A percentile compares a stretch with the other conserved stretches of the same genome.
These are phyloP conservation scores for Xylariaceae sp. DNA, from an alignment of 2,329 filamentous ascomycete genomes.

Conservation along the genomic window DNA sequence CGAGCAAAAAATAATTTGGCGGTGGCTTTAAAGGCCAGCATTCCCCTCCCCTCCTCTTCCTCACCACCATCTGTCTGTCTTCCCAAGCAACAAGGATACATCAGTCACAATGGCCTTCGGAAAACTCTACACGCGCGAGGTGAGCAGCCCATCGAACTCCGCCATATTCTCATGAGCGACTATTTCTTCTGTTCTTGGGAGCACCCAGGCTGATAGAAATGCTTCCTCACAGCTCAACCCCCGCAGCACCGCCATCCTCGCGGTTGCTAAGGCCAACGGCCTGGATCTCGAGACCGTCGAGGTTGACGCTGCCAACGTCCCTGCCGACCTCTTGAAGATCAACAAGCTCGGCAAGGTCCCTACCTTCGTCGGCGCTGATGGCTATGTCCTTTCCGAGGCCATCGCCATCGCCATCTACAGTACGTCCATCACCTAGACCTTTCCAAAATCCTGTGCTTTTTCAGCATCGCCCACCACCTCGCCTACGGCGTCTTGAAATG, in stretches of 20 bases:
- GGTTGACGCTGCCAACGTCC: conserved; percentile 63
- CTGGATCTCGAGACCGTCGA: conserved; percentile 85
- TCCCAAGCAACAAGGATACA: conserved; percentile 20
- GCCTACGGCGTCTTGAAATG: conserved; percentile 38
- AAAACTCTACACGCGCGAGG: conserved; percentile 88
- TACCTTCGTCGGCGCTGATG: conserved; percentile 88
- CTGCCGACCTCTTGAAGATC: conserved; percentile 76
- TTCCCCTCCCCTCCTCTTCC: conserved; percentile 15
- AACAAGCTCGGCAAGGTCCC: conserved; percentile 90
- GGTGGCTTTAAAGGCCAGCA: conserved; percentile 5
- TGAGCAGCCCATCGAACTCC: conserved; percentile 41
- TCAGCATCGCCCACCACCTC: conserved; percentile 11
- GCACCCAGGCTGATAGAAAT: conserved; percentile 23
- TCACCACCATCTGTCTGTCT: conserved; percentile 6
- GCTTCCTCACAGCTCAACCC: conserved; percentile 68
- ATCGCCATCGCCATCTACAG: conserved; percentile 97
- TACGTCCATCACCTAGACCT: conserved; percentile 54
- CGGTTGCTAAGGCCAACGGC: conserved; percentile 95
- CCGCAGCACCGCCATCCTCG: conserved; percentile 83
- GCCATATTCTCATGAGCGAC: conserved; percentile 13
- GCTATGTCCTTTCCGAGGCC: conserved; percentile 82
- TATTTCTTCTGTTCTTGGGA: conserved; percentile 1
- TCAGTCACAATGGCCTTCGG: conserved; percentile 73
- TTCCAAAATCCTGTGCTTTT: conserved; percentile 13
- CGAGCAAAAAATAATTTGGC: not conserved